Conservation (phyloP, 306 rosid species). For the Cicer chorassanicum region DNA sequence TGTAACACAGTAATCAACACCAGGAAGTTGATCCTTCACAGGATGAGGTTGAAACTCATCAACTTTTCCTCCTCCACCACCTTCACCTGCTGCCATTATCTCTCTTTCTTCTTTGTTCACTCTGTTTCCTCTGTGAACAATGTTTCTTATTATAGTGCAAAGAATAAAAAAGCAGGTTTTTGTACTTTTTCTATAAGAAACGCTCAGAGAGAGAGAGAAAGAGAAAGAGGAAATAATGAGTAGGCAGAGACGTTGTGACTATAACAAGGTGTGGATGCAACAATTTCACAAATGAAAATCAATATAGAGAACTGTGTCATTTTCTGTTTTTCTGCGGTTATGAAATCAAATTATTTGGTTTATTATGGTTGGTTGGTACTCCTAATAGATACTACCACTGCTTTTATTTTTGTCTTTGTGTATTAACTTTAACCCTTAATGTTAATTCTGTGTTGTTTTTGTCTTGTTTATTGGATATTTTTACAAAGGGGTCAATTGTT, state of each 20-base stretch:
- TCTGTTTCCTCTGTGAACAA: neutral
- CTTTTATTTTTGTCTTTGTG: neutral
- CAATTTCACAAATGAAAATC: neutral
- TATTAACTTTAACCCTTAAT: neutral
- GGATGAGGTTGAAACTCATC: conserved; percentile 82
- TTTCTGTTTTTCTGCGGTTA: conserved; percentile 4
- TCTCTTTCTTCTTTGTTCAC: neutral
- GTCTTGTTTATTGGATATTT: neutral
- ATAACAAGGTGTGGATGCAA: conserved; percentile 1
- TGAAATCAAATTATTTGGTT: conserved; percentile 21
- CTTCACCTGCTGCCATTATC: conserved; percentile 46
- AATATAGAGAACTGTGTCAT: conserved; percentile 6
- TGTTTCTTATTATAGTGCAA: conserved; percentile 29
- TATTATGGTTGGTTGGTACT: conserved; percentile 48
- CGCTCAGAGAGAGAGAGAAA: neutral
- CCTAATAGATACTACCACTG: neutral
- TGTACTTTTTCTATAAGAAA: conserved; percentile 3
- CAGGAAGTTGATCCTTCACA: conserved; percentile 81
- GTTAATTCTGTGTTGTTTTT: neutral
- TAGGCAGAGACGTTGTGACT: conserved; percentile 49
- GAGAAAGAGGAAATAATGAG: conserved; percentile 21
- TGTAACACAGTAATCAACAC: conserved; percentile 71
- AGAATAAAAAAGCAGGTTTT: neutral
- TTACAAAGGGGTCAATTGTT: conserved; percentile 44
- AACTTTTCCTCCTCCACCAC: conserved; percentile 48